These are phyloP conservation scores for Vigna angularis DNA, from an alignment of 306 rosid genomes.

Conservation along the genomic window DNA sequence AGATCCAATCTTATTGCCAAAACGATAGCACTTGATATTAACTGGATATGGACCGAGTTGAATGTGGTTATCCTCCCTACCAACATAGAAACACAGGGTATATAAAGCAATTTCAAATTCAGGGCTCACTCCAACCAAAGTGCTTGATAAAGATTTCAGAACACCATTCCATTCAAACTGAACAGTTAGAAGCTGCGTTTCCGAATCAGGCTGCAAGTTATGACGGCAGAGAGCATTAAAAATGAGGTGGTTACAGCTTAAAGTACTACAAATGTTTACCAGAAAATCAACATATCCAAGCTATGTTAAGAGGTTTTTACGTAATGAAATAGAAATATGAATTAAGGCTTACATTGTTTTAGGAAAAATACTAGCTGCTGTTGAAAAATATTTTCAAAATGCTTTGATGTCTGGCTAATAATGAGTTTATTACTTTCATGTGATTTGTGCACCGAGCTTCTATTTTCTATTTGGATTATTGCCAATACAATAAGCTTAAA, in stretches of 20 bases:
- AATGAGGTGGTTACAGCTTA: conserved; percentile 33
- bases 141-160: conserved; percentile 91
- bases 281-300: background rate
- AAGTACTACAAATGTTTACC: conserved; percentile 26
- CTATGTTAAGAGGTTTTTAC: background rate
- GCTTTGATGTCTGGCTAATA: conserved; percentile 21
- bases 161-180: conserved; percentile 98
- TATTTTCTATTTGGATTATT: background rate
- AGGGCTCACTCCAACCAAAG: conserved; percentile 96
- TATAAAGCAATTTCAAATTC: conserved; percentile 95
- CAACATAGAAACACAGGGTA: conserved; percentile 79
- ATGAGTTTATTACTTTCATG: conserved; percentile 16
- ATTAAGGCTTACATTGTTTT: background rate
- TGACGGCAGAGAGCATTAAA: conserved; percentile 26
- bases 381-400: background rate
- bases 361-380: background rate
- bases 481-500: conserved; percentile 20
- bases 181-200: conserved; percentile 86
- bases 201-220: conserved; percentile 88
- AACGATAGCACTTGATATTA: conserved; percentile 83
- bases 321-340: conserved; percentile 27
- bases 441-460: background rate
- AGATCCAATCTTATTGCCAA: conserved; percentile 76
- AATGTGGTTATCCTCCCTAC: conserved; percentile 79
- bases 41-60: conserved; percentile 87